phyloP scores from a whole-genome alignment of 495 filamentous ascomycete species.

The Rhypophila decipiens region DNA sequence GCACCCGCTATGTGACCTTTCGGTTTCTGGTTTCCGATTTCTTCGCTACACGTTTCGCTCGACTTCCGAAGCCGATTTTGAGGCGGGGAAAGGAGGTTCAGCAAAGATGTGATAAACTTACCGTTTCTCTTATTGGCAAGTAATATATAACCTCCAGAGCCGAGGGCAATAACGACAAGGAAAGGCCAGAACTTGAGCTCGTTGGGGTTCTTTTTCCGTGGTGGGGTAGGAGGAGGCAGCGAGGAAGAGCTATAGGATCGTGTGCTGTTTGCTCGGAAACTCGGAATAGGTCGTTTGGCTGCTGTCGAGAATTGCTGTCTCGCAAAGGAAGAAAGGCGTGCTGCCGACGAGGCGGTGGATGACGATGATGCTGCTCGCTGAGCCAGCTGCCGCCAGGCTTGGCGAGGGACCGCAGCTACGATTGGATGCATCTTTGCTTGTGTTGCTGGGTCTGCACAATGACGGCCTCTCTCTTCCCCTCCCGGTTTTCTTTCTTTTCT shows the following conservation, averaged over 20 bases:
- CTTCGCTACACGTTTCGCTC: too few relatives aligned
- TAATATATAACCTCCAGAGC: constrained; percentile 40
- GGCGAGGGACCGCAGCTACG: constrained; percentile 20
- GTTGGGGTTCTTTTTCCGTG: constrained; percentile 21
- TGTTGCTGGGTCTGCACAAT: constrained; percentile 15
- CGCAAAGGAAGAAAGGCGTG: background rate
- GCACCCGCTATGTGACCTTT: too few relatives aligned
- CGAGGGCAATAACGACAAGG: constrained; percentile 37
- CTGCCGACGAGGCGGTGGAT: background rate
- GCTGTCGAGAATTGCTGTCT: constrained; percentile 3
- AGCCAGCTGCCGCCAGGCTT: constrained; percentile 25
- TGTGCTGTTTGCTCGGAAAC: background rate
- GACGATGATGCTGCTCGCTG: background rate
- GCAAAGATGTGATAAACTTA: too few relatives aligned
- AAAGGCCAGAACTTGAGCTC: constrained; percentile 47
- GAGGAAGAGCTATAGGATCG: constrained; percentile 25
- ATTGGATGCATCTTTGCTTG: constrained; percentile 16
- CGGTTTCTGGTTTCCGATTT: too few relatives aligned
- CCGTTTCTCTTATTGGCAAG: constrained; percentile 31
- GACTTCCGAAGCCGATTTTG: too few relatives aligned
- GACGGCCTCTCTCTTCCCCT: constrained; percentile 9
- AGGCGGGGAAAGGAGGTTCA: too few relatives aligned
- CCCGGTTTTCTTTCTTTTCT: background rate
- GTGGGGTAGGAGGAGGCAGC: constrained; percentile 17
- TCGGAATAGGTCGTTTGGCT: background rate